Conservation (phyloP, 2,329 filamentous ascomycete genomes). For the Dendrostoma leiphaemia region DNA sequence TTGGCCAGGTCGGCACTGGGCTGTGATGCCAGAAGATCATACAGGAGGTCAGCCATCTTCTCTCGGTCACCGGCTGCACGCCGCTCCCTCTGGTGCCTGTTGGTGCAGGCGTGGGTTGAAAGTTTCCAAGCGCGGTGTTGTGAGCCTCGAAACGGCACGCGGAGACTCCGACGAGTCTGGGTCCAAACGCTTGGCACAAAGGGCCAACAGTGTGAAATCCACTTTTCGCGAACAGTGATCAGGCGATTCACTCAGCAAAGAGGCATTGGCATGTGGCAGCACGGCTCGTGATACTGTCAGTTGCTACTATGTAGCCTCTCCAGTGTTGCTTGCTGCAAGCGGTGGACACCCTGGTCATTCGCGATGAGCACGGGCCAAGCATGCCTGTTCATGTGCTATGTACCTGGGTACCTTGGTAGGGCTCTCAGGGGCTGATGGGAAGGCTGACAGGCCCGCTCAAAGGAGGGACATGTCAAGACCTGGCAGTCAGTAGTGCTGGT, state of each 20-base stretch:
- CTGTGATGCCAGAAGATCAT: slow-evolving; percentile 61
- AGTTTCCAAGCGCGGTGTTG: not conserved
- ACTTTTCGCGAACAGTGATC: not conserved
- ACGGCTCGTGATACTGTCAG: not conserved
- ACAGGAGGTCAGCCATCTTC: slow-evolving; percentile 68
- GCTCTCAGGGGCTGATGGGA: no score
- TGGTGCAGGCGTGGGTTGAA: not conserved
- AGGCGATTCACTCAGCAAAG: not conserved
- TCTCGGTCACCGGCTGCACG: slow-evolving; percentile 8
- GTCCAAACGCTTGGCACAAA: not conserved
- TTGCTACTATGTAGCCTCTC: no score
- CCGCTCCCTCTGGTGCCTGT: not conserved
- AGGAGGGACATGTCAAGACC: not conserved
- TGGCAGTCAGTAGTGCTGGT: not conserved
- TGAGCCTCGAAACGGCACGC: not conserved
- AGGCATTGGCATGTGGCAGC: not conserved
- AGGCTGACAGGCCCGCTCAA: not conserved
- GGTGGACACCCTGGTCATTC: not conserved
- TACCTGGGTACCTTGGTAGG: no score
- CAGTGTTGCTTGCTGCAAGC: no score
- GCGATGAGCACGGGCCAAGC: not conserved
- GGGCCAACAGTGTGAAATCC: not conserved
- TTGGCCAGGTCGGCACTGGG: slow-evolving; percentile 27
- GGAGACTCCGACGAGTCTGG: not conserved
- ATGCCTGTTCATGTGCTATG: no score